Percentiles rank a stretch among this genome's conserved stretches.
Conservation (phyloP, 2,329 filamentous ascomycete genomes). For the Alternaria sp. region DNA sequence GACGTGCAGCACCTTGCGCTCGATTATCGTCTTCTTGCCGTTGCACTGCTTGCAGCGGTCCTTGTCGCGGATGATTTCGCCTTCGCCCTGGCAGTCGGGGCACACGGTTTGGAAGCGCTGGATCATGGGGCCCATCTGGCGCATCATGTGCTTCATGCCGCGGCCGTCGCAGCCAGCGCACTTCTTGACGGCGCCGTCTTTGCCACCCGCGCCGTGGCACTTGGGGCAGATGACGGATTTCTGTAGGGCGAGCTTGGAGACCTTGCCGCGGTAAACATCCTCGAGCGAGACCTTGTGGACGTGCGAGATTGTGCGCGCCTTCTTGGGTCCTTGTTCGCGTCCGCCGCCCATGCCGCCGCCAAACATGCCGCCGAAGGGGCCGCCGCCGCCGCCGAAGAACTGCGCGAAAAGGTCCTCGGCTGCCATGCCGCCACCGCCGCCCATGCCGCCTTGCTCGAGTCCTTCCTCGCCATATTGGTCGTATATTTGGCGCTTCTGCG, state of each 20-base stretch:
- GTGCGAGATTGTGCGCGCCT: conserved; percentile 96
- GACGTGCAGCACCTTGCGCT: conserved; percentile 97
- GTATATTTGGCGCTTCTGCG: conserved; percentile 89
- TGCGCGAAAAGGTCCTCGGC: conserved; percentile 96
- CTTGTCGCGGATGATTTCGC: conserved; percentile 95
- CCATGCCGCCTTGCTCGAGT: conserved; percentile 78
- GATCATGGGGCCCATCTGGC: conserved; percentile 99
- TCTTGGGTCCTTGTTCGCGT: conserved; percentile 80
- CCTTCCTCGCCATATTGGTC: conserved; percentile 98
- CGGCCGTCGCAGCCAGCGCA: conserved; percentile 90
- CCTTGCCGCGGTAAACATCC: conserved; percentile 97
- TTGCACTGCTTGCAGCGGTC: conserved; percentile 96
- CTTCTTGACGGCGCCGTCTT: conserved; percentile 95
- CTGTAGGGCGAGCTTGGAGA: conserved; percentile 95
- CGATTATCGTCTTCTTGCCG: conserved; percentile 97
- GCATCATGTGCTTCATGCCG: conserved; percentile 99
- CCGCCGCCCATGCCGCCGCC: conserved; percentile 68
- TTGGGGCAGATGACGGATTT: conserved; percentile 96
- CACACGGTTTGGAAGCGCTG: conserved; percentile 99
- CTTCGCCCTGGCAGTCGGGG: conserved; percentile 96
- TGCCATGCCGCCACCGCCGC: conserved; percentile 81
- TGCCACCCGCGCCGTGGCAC: conserved; percentile 92
- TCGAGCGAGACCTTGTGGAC: conserved; percentile 98
- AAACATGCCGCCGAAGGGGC: conserved; percentile 70
- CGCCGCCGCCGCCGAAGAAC: conserved; percentile 81